Evolutionary conservation across 345 rosid species (phyloP).

Genomic region (Eucalyptus camaldulensis): DNA sequence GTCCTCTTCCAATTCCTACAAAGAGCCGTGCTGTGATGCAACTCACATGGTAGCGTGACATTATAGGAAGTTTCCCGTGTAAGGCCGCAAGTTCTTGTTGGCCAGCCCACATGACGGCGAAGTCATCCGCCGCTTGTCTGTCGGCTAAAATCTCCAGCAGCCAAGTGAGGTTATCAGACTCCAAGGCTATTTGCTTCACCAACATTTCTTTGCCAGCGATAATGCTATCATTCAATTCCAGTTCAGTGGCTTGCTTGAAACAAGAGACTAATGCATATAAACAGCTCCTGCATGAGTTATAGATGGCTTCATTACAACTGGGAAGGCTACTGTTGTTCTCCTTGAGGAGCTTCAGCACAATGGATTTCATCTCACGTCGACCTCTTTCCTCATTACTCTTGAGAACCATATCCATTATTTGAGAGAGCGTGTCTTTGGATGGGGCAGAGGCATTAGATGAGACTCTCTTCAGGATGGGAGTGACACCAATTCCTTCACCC

Average conservation of each 20-base stretch:
- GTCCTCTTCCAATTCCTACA: constrained; percentile 90
- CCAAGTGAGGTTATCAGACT: constrained; percentile 85
- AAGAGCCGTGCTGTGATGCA: constrained; percentile 69
- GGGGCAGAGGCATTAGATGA: constrained; percentile 41
- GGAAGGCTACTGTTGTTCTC: constrained; percentile 55
- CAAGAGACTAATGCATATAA: constrained; percentile 40
- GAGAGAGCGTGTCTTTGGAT: constrained; percentile 73
- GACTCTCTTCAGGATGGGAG: constrained; percentile 70
- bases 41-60: constrained; percentile 82
- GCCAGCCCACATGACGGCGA: constrained; percentile 66
- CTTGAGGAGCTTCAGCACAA: constrained; percentile 80
- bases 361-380: constrained; percentile 82
- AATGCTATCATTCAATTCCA: constrained; percentile 15
- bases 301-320: constrained; percentile 43
- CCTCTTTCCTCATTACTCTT: constrained; percentile 88
- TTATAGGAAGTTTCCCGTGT: constrained; percentile 54
- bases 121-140: constrained; percentile 78
- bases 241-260: constrained; percentile 50
- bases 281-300: constrained; percentile 55
- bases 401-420: constrained; percentile 71
- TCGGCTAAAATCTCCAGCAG: constrained; percentile 77
- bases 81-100: constrained; percentile 64
- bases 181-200: constrained; percentile 60
- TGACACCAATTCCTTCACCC: constrained; percentile 54
- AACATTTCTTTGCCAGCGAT: constrained; percentile 27